Evolutionary conservation across 2,329 filamentous ascomycete species (phyloP), one percentile per base, ranked within the genome.

Genomic region (Xylariaceae sp.): DNA sequence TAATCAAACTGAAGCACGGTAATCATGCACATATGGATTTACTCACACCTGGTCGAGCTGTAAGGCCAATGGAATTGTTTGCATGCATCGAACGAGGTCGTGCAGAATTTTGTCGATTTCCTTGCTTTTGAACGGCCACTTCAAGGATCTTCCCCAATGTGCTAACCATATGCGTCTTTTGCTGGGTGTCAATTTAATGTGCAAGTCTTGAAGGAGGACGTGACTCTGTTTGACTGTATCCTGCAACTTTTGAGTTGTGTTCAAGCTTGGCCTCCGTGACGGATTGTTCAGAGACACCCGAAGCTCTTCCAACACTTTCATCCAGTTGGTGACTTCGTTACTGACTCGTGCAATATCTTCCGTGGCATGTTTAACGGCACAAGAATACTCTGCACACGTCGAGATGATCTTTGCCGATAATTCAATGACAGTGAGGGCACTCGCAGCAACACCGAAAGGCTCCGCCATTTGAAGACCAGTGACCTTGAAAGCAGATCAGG

Each of bases 61-160:
- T 17, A 76, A 66, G 51, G 66, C 68, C 3, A 69, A 55, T 11
- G 56, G 68, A 55, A 75, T 70, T 0, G 61, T 66, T 23, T 67
- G 53, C 45, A 67, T 68, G 51, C 67, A 71, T 45, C 62, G 62
- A 54, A 66, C 57, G 35, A 77, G 65, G 9, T 64, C 67, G 47
- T 65, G 51, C 18, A 73, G 60, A n/a, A 65, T 37, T n/a, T 55
- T 50, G 3, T 73, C 68, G 49, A 75, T 67, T 51, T 76, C 67
- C 48, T 72, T 70, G 48, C 69, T 74, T 34, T 68, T 65, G 49
- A 76, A 72, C 2, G 73, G 74, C 75, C 73, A 77, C 65, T 72
- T 76, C 11, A 77, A 65, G 50, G 72, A 68, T 58, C 71, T 2
- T 2, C 17, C 17, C 17, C 17, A 18, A 18, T 18, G 17, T 18